These are phyloP conservation scores for Daldinia decipiens DNA, from an alignment of 495 filamentous ascomycete species.

Conservation along the genomic window DNA sequence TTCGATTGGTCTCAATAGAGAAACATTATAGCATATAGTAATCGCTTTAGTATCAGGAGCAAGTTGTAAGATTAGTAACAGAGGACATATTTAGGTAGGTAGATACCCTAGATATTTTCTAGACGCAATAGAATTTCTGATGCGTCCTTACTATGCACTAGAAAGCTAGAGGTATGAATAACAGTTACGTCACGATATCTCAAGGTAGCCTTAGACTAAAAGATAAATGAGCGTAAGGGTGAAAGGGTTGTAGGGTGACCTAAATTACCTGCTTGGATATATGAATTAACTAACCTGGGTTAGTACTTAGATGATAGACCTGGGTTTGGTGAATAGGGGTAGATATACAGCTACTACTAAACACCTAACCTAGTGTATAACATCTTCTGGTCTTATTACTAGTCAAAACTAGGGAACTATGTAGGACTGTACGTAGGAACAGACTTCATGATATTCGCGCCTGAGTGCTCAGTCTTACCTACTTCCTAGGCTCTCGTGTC, in stretches of 20 bases:
- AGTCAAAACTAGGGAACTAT: too few relatives aligned
- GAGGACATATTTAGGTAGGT: slow-evolving; percentile 1
- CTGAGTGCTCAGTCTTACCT: neutral
- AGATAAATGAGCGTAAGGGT: too few relatives aligned
- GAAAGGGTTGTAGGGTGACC: too few relatives aligned
- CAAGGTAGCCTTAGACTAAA: neutral
- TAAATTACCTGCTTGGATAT: too few relatives aligned
- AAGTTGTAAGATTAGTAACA: slow-evolving; percentile 1
- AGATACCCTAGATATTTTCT: neutral
- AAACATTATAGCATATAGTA: neutral
- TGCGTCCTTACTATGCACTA: neutral
- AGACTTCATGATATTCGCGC: too few relatives aligned
- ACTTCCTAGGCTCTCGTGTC: slow-evolving; percentile 28
- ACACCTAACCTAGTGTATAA: too few relatives aligned
- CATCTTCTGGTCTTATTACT: too few relatives aligned
- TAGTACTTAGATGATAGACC: too few relatives aligned
- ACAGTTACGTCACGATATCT: neutral
- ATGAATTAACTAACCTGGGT: too few relatives aligned
- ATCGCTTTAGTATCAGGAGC: neutral
- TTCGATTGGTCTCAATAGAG: neutral
- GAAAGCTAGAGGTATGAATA: neutral
- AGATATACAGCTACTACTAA: too few relatives aligned
- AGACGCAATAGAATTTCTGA: neutral
- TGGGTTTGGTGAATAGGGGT: too few relatives aligned
- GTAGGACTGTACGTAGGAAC: neutral